Evolutionary conservation across 2,329 filamentous ascomycete species (phyloP).

Genomic region (Calonectria hawksworthii): DNA sequence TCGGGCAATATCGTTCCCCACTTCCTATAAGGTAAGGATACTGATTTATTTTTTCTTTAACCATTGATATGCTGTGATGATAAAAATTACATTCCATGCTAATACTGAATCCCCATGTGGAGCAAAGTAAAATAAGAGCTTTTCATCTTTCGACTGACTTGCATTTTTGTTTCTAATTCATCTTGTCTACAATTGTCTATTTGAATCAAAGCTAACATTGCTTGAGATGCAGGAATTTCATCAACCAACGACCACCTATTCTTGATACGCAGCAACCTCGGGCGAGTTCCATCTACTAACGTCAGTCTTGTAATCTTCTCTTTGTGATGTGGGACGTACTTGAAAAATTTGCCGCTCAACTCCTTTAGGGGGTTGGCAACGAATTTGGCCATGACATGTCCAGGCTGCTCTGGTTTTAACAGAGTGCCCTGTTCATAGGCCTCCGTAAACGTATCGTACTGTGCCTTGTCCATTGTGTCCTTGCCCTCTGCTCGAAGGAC

Average conservation of each 20-base stretch:
- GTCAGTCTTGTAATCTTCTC: slow-evolving; percentile 33
- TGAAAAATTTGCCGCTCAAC: slow-evolving; percentile 83
- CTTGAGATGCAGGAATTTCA: slow-evolving; percentile 40
- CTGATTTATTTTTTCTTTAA: slow-evolving; percentile 34
- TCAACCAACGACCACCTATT: slow-evolving; percentile 36
- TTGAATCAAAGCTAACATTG: slow-evolving; percentile 41
- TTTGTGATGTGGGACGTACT: slow-evolving; percentile 59
- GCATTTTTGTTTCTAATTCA: slow-evolving; percentile 46
- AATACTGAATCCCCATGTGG: slow-evolving; percentile 79
- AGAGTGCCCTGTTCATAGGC: slow-evolving; percentile 80
- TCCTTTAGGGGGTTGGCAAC: slow-evolving; percentile 74
- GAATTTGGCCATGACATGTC: slow-evolving; percentile 86
- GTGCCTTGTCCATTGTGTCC: slow-evolving; percentile 63
- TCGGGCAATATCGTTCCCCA: background rate
- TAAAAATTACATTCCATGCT: slow-evolving; percentile 80
- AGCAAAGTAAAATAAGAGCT: slow-evolving; percentile 74
- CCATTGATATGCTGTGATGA: slow-evolving; percentile 69
- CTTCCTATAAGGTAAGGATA: slow-evolving; percentile 44
- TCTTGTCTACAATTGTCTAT: slow-evolving; percentile 32
- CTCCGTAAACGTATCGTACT: slow-evolving; percentile 77
- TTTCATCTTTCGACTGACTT: slow-evolving; percentile 89
- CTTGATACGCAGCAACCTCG: slow-evolving; percentile 68
- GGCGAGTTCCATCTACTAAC: slow-evolving; percentile 53
- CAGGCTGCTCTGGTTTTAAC: slow-evolving; percentile 86
- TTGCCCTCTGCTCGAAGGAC: slow-evolving; percentile 76